A percentile compares a stretch with the other conserved stretches of the same genome.
phyloP scores from a whole-genome alignment of 257 asterid genomes.

The Nicotiana benthamiana region DNA sequence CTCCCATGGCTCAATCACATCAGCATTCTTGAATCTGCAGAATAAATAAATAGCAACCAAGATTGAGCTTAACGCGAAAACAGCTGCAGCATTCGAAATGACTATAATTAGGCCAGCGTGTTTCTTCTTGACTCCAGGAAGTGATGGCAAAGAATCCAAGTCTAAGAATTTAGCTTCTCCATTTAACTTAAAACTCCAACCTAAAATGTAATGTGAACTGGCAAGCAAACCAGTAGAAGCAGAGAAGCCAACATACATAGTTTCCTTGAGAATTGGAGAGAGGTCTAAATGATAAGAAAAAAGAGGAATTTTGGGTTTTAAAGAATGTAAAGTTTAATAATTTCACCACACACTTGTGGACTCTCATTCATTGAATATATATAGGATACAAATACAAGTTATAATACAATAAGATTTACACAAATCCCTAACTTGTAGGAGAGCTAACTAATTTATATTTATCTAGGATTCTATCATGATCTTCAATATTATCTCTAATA shows the following conservation, averaged over 20 bases:
- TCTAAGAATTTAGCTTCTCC: slow-evolving; percentile 1
- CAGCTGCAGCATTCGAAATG: neutral
- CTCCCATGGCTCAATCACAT: slow-evolving; percentile 42
- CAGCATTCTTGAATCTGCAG: slow-evolving; percentile 12
- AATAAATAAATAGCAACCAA: slow-evolving; percentile 2
- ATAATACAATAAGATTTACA: too few species aligned
- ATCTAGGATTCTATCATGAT: too few species aligned
- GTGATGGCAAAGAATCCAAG: slow-evolving; percentile 21
- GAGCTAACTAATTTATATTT: too few species aligned
- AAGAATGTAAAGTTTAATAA: too few species aligned
- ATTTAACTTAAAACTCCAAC: slow-evolving; percentile 46
- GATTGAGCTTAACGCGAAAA: neutral
- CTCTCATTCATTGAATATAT: too few species aligned
- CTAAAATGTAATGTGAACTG: slow-evolving; percentile 52
- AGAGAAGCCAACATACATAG: slow-evolving; percentile 62
- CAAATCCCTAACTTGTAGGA: too few species aligned
- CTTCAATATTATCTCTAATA: too few species aligned
- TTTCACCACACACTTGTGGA: too few species aligned
- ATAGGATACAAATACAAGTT: too few species aligned
- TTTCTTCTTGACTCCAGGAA: slow-evolving; percentile 24
- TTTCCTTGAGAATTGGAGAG: slow-evolving; percentile 28
- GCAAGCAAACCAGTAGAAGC: slow-evolving; percentile 57
- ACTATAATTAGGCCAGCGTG: slow-evolving; percentile 6
- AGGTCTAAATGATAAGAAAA: slow-evolving; percentile 36
- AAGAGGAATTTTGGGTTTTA: slow-evolving; percentile 39